Conservation (phyloP, 1,284 basidiomycete genomes). For the Meripilus lineatus region DNA sequence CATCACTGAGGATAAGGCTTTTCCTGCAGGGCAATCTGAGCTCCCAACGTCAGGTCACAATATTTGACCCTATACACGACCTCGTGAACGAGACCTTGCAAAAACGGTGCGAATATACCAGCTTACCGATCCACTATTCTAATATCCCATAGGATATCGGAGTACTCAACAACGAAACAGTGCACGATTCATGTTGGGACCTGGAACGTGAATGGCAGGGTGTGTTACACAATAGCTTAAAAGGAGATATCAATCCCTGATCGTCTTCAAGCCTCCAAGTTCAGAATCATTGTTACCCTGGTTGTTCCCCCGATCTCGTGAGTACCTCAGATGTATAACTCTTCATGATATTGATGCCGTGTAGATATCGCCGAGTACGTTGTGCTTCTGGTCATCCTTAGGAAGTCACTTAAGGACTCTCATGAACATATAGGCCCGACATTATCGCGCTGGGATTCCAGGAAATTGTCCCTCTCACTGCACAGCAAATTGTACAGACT, state of each 20-base stretch:
- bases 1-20: neutral
- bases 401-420: neutral
- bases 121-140: conserved; percentile 7
- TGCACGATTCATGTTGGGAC: conserved; percentile 85
- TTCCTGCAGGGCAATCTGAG: conserved; percentile 79
- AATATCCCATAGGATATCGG: conserved; percentile 26
- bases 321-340: conserved; percentile 25
- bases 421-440: conserved; percentile 61
- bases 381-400: neutral
- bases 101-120: conserved; percentile 44
- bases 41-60: conserved; percentile 82
- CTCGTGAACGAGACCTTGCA: conserved; percentile 70
- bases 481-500: conserved; percentile 94
- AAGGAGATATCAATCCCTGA: conserved; percentile 2
- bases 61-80: conserved; percentile 94
- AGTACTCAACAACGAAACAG: conserved; percentile 81
- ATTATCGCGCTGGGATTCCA: conserved; percentile 94
- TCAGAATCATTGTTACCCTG: conserved; percentile 85
- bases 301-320: conserved; percentile 81
- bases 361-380: conserved; percentile 58
- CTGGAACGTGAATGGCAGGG: conserved; percentile 94
- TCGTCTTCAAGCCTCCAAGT: conserved; percentile 45
- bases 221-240: conserved; percentile 28
- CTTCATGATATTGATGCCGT: conserved; percentile 5
- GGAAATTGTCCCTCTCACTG: conserved; percentile 95